Percentiles rank a stretch among this genome's conserved stretches.
These are phyloP conservation scores for Phytophthora palmivora DNA, from an alignment of 352 stramenopile genomes.

Conservation along the genomic window DNA sequence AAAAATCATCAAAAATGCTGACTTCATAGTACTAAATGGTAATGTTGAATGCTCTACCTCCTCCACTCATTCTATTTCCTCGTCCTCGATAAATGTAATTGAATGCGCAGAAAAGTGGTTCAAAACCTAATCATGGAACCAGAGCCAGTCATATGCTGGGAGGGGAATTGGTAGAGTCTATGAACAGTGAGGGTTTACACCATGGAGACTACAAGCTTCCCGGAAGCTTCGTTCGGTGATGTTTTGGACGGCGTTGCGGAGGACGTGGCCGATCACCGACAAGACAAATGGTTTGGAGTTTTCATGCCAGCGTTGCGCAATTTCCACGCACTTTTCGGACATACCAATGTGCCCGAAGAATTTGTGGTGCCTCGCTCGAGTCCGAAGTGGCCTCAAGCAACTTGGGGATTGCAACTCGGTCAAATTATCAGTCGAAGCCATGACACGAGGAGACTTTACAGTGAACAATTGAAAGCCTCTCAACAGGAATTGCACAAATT, in stretches of 20 bases:
- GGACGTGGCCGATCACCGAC: constrained; percentile 8
- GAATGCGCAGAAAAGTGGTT: no score
- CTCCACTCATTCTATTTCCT: no score
- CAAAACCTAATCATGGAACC: constrained; percentile 10
- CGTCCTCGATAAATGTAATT: no score
- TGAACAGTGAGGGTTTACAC: constrained; percentile 10
- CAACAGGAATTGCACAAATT: constrained; percentile 25
- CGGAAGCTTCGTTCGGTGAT: constrained; percentile 24
- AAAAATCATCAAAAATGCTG: no score
- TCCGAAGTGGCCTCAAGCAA: constrained; percentile 16
- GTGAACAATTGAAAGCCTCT: constrained; percentile 17
- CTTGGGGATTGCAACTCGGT: constrained; percentile 34
- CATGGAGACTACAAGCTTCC: constrained; percentile 22
- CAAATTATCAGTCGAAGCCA: constrained; percentile 25
- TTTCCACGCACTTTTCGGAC: constrained; percentile 30
- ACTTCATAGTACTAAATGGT: no score
- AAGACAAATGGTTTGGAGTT: constrained; percentile 29
- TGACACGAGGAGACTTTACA: constrained; percentile 32
- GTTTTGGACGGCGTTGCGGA: constrained; percentile 20
- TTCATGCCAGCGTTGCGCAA: constrained; percentile 35
- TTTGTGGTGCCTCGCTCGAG: constrained; percentile 32
- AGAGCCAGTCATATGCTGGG: constrained; percentile 28
- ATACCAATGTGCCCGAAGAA: constrained; percentile 27
- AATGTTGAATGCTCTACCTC: no score
- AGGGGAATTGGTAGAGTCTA: constrained; percentile 2